Conservation (phyloP, 2,329 filamentous ascomycete species). For the Pseudogymnoascus verrucosus region DNA sequence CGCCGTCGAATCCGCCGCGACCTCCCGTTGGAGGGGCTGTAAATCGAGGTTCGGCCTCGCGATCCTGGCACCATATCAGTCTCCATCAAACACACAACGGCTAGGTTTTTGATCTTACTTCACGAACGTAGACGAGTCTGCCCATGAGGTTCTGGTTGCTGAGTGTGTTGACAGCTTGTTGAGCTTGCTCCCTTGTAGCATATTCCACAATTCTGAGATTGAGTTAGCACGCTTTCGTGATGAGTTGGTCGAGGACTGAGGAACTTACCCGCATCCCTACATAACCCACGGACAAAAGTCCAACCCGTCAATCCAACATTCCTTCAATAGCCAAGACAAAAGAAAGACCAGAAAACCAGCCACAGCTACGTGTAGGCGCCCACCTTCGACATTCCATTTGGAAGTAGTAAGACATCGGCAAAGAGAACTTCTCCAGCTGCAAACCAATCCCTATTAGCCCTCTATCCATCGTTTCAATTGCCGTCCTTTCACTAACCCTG, state of each 20-base stretch:
- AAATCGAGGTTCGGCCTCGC: conserved; percentile 95
- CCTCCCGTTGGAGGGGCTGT: conserved; percentile 62
- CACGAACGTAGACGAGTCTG: conserved; percentile 94
- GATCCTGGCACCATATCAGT: conserved; percentile 54
- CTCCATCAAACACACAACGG: conserved; percentile 17
- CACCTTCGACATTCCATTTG: conserved; percentile 99
- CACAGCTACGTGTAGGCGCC: conserved; percentile 85
- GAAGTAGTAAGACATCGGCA: conserved; percentile 98
- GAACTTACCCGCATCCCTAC: conserved; percentile 99
- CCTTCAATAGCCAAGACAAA: conserved; percentile 61
- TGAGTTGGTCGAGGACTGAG: conserved; percentile 2
- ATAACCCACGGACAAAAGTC: conserved; percentile 80
- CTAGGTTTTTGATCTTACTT: conserved; percentile 50
- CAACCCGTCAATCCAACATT: conserved; percentile 99
- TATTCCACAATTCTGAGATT: conserved; percentile 94
- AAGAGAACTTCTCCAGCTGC: conserved; percentile 98
- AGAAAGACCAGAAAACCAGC: conserved; percentile 66
- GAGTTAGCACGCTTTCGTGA: conserved; percentile 16
- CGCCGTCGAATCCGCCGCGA: conserved; percentile 52
- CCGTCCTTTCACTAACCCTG: conserved; percentile 62
- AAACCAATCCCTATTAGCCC: conserved; percentile 30
- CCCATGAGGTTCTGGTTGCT: conserved; percentile 99
- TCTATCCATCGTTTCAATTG: conserved; percentile 24
- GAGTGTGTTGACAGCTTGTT: conserved; percentile 92
- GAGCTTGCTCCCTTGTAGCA: conserved; percentile 97